Evolutionary conservation across 2,329 filamentous ascomycete genomes (phyloP).

Genomic region (Fusarium sp.): DNA sequence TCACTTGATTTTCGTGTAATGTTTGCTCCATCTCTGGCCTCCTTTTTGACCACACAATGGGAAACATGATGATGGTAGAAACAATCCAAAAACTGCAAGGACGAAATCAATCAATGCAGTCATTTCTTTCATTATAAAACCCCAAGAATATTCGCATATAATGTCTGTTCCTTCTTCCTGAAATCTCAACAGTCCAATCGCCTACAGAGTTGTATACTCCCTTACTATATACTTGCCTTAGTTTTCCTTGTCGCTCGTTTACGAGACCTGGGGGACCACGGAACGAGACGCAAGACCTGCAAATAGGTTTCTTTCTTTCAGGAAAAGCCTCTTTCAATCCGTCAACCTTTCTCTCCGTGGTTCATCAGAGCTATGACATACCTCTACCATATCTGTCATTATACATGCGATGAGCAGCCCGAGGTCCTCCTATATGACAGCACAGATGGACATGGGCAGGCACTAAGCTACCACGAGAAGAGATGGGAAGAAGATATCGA

Average conservation of each 20-base stretch:
- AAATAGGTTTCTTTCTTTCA: background rate
- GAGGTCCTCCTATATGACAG: background rate
- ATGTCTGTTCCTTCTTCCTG: background rate
- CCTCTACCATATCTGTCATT: background rate
- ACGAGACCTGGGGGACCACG: background rate
- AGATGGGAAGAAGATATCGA: background rate
- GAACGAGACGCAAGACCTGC: background rate
- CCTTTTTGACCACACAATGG: background rate
- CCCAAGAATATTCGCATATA: background rate
- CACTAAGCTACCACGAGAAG: background rate
- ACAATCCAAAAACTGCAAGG: fast-evolving
- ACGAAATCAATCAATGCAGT: background rate
- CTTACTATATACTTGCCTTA: background rate
- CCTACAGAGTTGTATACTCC: background rate
- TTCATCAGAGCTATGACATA: background rate
- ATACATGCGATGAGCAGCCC: background rate
- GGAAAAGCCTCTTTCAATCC: background rate
- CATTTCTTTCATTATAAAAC: background rate
- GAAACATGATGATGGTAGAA: background rate
- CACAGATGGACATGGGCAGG: background rate
- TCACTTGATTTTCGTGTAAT: background rate
- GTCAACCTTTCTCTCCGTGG: background rate
- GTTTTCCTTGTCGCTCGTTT: background rate
- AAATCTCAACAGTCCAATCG: background rate
- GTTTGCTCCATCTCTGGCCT: background rate